Evolutionary conservation across 148 eudicot genomes (phyloP).

Genomic region (Vaccinium corymbosum): DNA sequence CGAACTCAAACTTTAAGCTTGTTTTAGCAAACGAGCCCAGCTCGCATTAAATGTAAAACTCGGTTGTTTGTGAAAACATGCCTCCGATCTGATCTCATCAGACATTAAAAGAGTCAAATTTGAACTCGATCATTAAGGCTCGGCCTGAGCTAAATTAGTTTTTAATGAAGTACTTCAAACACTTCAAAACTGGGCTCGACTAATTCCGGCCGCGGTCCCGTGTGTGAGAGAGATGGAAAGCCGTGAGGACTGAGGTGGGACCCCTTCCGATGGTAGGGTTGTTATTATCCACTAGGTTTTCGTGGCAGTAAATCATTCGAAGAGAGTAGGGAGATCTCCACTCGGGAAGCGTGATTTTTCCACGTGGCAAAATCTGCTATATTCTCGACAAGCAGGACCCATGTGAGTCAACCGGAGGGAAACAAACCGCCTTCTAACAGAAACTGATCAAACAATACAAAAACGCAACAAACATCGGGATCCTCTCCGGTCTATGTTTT

Average conservation of each 20-base stretch:
- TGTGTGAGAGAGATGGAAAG: too few species aligned
- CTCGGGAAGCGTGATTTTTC: neutral
- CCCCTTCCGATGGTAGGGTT: neutral
- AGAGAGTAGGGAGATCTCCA: slow-evolving; percentile 8
- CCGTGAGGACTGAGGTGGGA: neutral
- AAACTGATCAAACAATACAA: slow-evolving; percentile 4
- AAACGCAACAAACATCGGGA: too few species aligned
- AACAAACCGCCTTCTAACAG: slow-evolving; percentile 10
- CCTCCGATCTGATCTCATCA: too few species aligned
- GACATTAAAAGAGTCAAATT: neutral
- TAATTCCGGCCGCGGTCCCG: too few species aligned
- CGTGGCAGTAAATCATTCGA: slow-evolving; percentile 28
- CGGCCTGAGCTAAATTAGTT: neutral
- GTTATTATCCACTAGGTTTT: slow-evolving; percentile 30
- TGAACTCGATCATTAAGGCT: neutral
- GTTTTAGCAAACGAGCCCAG: too few species aligned
- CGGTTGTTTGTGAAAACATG: too few species aligned
- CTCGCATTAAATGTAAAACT: too few species aligned
- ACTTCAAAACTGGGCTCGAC: neutral
- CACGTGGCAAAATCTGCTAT: slow-evolving; percentile 16
- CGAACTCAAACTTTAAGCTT: too few species aligned
- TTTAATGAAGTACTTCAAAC: neutral
- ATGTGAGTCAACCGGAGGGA: too few species aligned
- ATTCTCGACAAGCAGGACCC: neutral
- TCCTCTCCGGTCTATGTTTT: too few species aligned